A percentile compares a stretch with the other conserved stretches of the same genome.
phyloP scores from a whole-genome alignment of 768 basidiomycete genomes.

The Dioszegia hungarica region DNA sequence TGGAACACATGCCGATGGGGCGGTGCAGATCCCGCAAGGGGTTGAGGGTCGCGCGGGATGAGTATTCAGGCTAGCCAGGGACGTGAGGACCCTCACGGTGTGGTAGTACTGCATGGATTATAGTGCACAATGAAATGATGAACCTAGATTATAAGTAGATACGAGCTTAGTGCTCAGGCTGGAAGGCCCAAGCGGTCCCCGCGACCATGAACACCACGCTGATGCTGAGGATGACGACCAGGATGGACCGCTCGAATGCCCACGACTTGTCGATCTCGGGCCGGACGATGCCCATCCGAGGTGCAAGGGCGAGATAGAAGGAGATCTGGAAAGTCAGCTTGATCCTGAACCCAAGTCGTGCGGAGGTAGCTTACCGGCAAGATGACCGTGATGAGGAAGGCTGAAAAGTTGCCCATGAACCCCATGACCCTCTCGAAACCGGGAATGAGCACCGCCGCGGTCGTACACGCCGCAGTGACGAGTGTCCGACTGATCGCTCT shows the following conservation, averaged over 20 bases:
- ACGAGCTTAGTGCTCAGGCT: not conserved
- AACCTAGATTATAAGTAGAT: too few species aligned
- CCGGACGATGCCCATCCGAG: slow-evolving; percentile 6
- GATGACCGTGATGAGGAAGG: slow-evolving; percentile 68
- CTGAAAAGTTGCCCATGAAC: slow-evolving; percentile 81
- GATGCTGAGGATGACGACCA: slow-evolving; percentile 56
- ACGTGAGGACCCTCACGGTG: too few species aligned
- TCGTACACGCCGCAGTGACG: slow-evolving; percentile 60
- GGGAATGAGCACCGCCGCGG: slow-evolving; percentile 69
- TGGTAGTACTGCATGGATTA: too few species aligned
- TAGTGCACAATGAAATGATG: too few species aligned
- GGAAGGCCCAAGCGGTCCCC: slow-evolving; percentile 70
- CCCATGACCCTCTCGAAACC: slow-evolving; percentile 73
- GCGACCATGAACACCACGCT: slow-evolving; percentile 66
- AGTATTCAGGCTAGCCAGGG: too few species aligned
- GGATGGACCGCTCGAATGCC: slow-evolving; percentile 46
- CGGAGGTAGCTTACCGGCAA: slow-evolving; percentile 59
- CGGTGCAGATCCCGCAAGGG: too few species aligned
- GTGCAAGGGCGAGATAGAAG: slow-evolving; percentile 37
- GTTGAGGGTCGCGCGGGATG: too few species aligned
- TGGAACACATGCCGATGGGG: too few species aligned
- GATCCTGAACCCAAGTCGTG: not conserved
- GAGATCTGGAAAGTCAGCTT: slow-evolving; percentile 20
- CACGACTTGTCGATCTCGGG: slow-evolving; percentile 1
- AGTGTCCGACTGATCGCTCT: slow-evolving; percentile 57